phyloP scores from a whole-genome alignment of 192 early-diverging fungal species.

The Backusella parvicylindrica region DNA sequence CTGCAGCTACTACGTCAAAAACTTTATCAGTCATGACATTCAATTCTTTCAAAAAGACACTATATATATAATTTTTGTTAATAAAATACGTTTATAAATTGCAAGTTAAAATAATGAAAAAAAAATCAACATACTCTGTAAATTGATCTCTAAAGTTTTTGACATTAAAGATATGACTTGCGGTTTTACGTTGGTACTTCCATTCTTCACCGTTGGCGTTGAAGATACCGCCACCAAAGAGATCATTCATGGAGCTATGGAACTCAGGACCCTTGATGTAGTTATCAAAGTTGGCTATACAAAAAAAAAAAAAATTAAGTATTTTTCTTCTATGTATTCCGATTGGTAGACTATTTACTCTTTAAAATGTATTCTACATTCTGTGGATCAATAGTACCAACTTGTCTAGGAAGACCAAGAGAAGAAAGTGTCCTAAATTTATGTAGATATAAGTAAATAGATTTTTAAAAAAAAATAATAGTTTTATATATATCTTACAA shows the following conservation, averaged over 20 bases:
- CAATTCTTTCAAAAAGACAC: conserved; percentile 28
- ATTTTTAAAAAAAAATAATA: no score
- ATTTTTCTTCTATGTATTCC: not conserved
- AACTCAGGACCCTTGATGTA: conserved; percentile 41
- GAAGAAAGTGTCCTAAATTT: not conserved
- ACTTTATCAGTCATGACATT: conserved; percentile 3
- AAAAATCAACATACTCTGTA: conserved; percentile 17
- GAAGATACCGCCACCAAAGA: conserved; percentile 67
- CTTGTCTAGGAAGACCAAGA: not conserved
- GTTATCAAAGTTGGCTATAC: conserved; percentile 27
- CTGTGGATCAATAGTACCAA: conserved; percentile 20
- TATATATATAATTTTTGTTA: not conserved
- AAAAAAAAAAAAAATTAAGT: not conserved
- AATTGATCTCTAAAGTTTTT: conserved; percentile 33
- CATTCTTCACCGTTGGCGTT: conserved; percentile 62
- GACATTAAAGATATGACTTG: conserved; percentile 31
- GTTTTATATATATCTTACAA: not conserved
- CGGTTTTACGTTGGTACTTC: conserved; percentile 53
- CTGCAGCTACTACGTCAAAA: conserved; percentile 18
- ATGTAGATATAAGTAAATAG: no score
- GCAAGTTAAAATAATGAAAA: not conserved
- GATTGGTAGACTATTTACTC: not conserved
- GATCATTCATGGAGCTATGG: conserved; percentile 36
- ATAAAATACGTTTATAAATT: not conserved
- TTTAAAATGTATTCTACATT: conserved; percentile 26